Evolutionary conservation across 306 rosid species (phyloP), one percentile per base, ranked within the genome.

Genomic region (Casuarina cunninghamiana): DNA sequence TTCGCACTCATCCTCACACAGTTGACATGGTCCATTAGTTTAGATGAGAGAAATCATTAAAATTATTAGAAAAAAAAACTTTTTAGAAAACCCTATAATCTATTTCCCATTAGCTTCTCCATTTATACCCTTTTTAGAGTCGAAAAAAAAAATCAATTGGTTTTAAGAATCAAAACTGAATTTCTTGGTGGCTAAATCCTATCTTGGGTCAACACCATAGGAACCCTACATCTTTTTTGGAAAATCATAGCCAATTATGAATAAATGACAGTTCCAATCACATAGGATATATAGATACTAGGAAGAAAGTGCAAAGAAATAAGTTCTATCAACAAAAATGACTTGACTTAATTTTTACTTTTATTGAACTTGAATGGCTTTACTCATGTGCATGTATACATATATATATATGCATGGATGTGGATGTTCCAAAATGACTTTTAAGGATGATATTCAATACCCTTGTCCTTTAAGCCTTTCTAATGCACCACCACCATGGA

Each of bases 211-310:
- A 74, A 75, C 78, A 54, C 71, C 17, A 58, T 67, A 77, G 48
- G 76, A 83, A 26, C 74, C 80, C 87, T 10, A 57, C 77, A n/a
- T 71, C 66, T 35, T 84, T 74, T 84, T 73, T 76, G 86, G 80
- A 83, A 26, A 46, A 80, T 80, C 68, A 89, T 79, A 79, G 89
- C 97, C 79, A 60, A 41, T 55, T 73, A 87, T n/a, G 93, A 77
- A 82, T 90, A 78, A 75, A 84, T 62, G 76, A 92, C 86, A 4
- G 97, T 94, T 62, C 85, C 77, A 72, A 84, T 86, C 50, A 92
- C 91, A 71, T 87, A 61, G 71, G 72, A 81, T 73, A 80, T 94
- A 94, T 63, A 94, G 86, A 75, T 90, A 94, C 90, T 96, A 90
- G 84, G 77, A 82, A 49, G 75, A 65, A 73, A 60, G 79, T 77